Percentiles rank a stretch among this genome's conserved stretches.
Evolutionary conservation across 495 filamentous ascomycete genomes (phyloP).

Genomic region (Penicillium parvum): DNA sequence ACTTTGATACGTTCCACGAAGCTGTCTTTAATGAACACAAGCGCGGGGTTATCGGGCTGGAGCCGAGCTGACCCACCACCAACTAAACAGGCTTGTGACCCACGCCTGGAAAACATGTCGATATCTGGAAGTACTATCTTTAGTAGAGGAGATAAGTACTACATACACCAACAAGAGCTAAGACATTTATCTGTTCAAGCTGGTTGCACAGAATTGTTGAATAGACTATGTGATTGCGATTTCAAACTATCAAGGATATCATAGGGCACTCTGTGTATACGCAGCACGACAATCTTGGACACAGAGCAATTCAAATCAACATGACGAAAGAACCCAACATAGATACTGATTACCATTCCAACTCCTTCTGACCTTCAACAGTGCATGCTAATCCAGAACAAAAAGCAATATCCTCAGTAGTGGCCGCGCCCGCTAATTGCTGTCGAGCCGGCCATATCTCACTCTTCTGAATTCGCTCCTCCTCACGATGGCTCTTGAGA

Average conservation of each 20-base stretch:
- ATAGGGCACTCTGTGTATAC: too few species aligned
- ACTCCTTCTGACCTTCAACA: slow-evolving; percentile 3
- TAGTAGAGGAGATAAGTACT: too few species aligned
- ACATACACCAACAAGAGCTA: too few species aligned
- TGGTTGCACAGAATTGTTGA: too few species aligned
- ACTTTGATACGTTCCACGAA: too few species aligned
- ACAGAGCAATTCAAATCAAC: not conserved
- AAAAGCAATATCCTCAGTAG: slow-evolving; percentile 34
- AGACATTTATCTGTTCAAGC: too few species aligned
- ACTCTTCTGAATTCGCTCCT: slow-evolving; percentile 31
- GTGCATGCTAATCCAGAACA: slow-evolving; percentile 28
- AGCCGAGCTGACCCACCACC: slow-evolving; percentile 11
- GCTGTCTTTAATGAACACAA: slow-evolving; percentile 2
- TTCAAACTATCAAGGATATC: too few species aligned
- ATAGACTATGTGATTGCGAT: too few species aligned
- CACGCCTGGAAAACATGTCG: slow-evolving; percentile 3
- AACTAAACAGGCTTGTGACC: not conserved
- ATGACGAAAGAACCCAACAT: not conserved
- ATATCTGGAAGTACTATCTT: slow-evolving; percentile 2
- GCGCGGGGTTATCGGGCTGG: slow-evolving; percentile 19
- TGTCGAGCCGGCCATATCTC: slow-evolving; percentile 49
- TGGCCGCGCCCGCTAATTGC: slow-evolving; percentile 21
- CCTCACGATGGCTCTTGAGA: slow-evolving; percentile 31
- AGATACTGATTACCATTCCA: slow-evolving; percentile 12
- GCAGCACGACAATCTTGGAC: not conserved